Base-by-base conservation (phyloP, 2,329 filamentous ascomycete species). In the Penicillium hordei region DNA sequence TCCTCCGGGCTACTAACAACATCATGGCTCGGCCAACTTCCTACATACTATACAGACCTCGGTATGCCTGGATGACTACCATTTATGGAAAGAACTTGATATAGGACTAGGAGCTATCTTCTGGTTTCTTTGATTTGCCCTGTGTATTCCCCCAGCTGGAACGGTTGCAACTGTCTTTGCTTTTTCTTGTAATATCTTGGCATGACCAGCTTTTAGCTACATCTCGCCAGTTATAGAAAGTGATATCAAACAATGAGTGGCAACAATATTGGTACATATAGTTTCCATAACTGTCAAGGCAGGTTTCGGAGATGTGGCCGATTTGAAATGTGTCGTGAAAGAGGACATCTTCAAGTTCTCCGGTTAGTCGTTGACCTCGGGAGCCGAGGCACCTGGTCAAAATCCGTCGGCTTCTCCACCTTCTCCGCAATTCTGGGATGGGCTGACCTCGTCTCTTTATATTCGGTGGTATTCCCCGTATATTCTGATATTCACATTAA, bases 401-500 rank as follows among this genome's bases (percentile, higher is more conserved):
- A 67, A 58, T 25, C 49, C 52, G 39, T 66, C 69, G 68, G 68
- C 68, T 69, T 70, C 68, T 70, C 68, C 68, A 68, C 34, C 34
- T 60, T 59, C 61, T 70, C 68, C 68, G 68, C 68, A 68, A 58
- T 65, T 60, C 23, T 40, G 50, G 10, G 42, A 56, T 52, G 48
- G 51, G 38, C 52, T 53, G 52, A 60, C 63, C 15, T 50, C 52
- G 9, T 36, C 5, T 21, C 34, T n/a, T 65, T 60, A 64, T 65
- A 66, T 23, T 23, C 21, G 21, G 21, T 23, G 21, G 21, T 3
- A 23, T 23, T 23, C 21, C 29, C 42, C 39, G 34, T 40, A 40
- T 39, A 39, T 12, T 39, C 33, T 7, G 2, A 27, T 60, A 23
- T 23, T 23, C 21, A 23, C 40, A 17, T 42, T 44, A 48, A 31